Base-by-base conservation (phyloP, 1,284 basidiomycete species). In the Cutaneotrichosporon spelunceum region DNA sequence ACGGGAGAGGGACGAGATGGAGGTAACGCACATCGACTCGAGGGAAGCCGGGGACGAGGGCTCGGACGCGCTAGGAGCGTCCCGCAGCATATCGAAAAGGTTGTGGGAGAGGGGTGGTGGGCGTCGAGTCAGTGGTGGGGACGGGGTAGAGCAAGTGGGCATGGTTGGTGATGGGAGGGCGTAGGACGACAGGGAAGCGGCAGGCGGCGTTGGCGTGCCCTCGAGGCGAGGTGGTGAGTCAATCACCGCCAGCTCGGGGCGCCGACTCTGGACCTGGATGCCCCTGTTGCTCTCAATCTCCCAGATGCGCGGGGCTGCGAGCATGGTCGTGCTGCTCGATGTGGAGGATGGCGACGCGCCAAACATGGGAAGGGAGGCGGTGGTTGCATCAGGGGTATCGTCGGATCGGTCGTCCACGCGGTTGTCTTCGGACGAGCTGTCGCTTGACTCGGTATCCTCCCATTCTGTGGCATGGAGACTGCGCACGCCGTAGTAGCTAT, bases 31-130 rank as follows among this genome's bases (percentile, higher is more conserved):
- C 24, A 66, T 33, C 10, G 65, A 66, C 5, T 70, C 69, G 49
- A 70, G 64, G 5, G 66, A 68, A 14, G 68, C 68, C 0, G 72
- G 72, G 2, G 72, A 74, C 11, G 67, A 67, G 0, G 72, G 71
- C 57, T 72, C 72, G 5, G 66, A 68, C 42, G 56, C 50, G n/a
- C 30, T 54, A 26, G 62, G 62, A 29, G 62, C 65, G 34, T 64
- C 65, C 30, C 61, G 56, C 10, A 64, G 62, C 60, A 62, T 62
- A 49, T 67, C 65, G 42, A 64, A 55, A 6, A 67, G 54, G 5
- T 60, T 53, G 50, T 66, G 64, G 1, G 55, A 26, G 23, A 23
- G 24, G 26, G 62, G 24, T 3, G 60, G 49, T 1, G 58, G 56
- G 16, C 50, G 53, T 8, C 30, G 29, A 6, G 26, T 8, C 21